These are phyloP conservation scores for Schizosaccharomyces osmophilus DNA, from an alignment of 805 yeast species.

Conservation along the genomic window DNA sequence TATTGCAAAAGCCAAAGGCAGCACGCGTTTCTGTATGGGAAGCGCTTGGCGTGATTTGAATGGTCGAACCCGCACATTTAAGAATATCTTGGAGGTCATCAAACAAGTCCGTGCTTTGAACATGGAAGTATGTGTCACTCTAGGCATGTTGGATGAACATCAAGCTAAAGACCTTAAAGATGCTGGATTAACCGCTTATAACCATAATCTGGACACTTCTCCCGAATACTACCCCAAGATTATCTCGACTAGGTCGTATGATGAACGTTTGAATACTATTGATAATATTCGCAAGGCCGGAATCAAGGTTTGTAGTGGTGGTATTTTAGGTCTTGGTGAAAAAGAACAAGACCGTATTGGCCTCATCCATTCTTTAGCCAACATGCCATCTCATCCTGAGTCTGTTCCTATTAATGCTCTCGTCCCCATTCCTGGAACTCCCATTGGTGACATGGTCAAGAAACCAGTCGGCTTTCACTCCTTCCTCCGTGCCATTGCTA, in stretches of 20 bases:
- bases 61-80: conserved; percentile 46
- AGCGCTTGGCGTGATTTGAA: conserved; percentile 76
- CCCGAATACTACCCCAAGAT: conserved; percentile 53
- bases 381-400: conserved; percentile 52
- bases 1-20: conserved; percentile 42
- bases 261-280: conserved; percentile 46
- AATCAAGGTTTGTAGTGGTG: conserved; percentile 51
- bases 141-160: conserved; percentile 50
- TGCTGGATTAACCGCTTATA: conserved; percentile 62
- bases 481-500: conserved; percentile 44
- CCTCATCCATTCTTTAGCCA: conserved; percentile 40
- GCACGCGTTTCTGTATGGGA: conserved; percentile 64
- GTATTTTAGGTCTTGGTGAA: conserved; percentile 59
- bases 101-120: conserved; percentile 35
- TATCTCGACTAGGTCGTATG: conserved; percentile 43
- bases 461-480: conserved; percentile 27
- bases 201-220: conserved; percentile 61
- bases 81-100: conserved; percentile 41
- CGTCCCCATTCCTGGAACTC: conserved; percentile 61
- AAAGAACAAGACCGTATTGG: conserved; percentile 46
- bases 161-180: conserved; percentile 35
- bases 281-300: conserved; percentile 39
- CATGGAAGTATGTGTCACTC: conserved; percentile 57
- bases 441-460: conserved; percentile 35
- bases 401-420: conserved; percentile 57